Conservation (phyloP, 2,329 filamentous ascomycete species). For the Claviceps sp. region DNA sequence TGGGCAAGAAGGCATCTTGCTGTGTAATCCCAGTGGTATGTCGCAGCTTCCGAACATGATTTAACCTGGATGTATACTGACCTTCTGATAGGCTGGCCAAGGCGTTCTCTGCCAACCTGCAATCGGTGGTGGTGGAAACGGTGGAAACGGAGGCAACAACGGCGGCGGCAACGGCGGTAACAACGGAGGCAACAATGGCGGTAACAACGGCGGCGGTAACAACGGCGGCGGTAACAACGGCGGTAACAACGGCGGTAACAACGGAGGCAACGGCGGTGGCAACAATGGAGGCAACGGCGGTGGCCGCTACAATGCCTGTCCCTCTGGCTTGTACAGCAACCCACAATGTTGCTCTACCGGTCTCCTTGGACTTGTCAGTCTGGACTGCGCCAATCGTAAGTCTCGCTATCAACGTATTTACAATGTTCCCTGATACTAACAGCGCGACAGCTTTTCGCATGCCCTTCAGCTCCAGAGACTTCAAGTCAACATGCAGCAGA, state of each 20-base stretch:
- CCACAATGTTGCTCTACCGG: constrained; percentile 7
- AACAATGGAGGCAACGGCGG: not conserved
- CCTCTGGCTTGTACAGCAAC: constrained; percentile 5
- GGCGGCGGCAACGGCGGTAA: not conserved
- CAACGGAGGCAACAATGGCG: no score
- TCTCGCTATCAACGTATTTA: not conserved
- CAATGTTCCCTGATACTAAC: not conserved
- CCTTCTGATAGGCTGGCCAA: not conserved
- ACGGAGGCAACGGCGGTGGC: not conserved
- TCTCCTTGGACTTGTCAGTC: constrained; percentile 3
- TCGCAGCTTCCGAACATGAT: not conserved
- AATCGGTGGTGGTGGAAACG: not conserved
- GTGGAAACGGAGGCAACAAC: not conserved
- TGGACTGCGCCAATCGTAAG: constrained; percentile 8
- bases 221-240: not conserved
- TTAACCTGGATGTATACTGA: not conserved
- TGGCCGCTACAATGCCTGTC: not conserved
- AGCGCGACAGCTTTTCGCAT: not conserved
- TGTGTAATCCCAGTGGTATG: constrained; percentile 7
- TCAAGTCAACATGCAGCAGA: constrained; percentile 4
- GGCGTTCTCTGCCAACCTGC: not conserved
- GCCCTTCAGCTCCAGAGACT: constrained; percentile 1
- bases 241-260: not conserved
- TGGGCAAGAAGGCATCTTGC: constrained; percentile 4
- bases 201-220: not conserved